Evolutionary conservation across 345 rosid species (phyloP), one percentile per base, ranked within the genome.

Genomic region (Ceriops tagal): DNA sequence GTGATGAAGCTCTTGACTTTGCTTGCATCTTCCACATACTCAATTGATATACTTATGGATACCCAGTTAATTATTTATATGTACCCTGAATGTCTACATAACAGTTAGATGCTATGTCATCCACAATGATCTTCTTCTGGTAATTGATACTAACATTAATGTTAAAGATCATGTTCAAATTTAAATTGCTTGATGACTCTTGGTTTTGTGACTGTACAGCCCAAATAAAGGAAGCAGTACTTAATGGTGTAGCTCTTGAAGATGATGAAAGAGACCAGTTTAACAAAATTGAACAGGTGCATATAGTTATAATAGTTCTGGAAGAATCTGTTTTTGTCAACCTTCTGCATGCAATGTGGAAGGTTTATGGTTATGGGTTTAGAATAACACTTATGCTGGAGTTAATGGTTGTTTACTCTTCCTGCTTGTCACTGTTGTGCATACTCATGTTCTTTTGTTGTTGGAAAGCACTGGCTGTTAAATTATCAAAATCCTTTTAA

Each of bases 221-320:
- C 18, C 85, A 81, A 84, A 82, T 90, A 58, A 90, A 87, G 88
- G 89, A 90, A 67, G 98, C 98, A 35, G 83, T 92, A 79, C 98
- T 90, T 47, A 85, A 65, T 67, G 98, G 98, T 83, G 92, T 93
- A 72, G 84, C 96, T 73, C 91, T 93, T 71, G 92, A 89, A 73
- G 98, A 89, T 62, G 90, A 81, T 61, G 83, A 92, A 82, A 85
- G 91, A 79, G 91, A 85, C 46, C 81, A 88, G 67, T 92, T 92
- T 67, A 92, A 92, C 86, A 84, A 87, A 79, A 84, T 92, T 78
- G 89, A 92, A 71, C 98, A 93, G 98, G 98, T 91, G 47, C 18
- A 5, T 55, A 26, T 64, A 21, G 16, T 67, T 47, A 15, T 22
- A 22, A 21, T 55, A 56, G 8, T 56, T 10, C 30, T 24, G 5